These are phyloP conservation scores for Ceratorhiza oryzae-sativae DNA, from an alignment of 1,284 basidiomycete genomes.

Conservation along the genomic window DNA sequence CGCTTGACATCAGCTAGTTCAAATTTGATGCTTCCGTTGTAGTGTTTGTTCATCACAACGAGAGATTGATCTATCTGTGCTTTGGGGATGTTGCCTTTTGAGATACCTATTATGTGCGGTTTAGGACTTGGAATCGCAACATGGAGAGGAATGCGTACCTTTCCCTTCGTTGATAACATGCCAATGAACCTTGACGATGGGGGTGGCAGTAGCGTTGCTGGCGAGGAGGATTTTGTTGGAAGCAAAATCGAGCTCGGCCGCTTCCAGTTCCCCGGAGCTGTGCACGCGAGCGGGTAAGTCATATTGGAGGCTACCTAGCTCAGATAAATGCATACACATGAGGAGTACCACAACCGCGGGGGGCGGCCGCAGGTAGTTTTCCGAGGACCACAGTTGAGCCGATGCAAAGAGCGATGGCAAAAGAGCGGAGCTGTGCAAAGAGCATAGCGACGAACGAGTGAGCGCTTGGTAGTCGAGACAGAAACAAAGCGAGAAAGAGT, in stretches of 20 bases:
- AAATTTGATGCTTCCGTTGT: conserved; percentile 1
- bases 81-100: conserved; percentile 15
- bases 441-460: conserved; percentile 2
- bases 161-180: conserved; percentile 19
- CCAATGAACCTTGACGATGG: conserved; percentile 7
- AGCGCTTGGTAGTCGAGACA: neutral
- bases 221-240: neutral
- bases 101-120: neutral
- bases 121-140: neutral
- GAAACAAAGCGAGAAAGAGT: neutral
- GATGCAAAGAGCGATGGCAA: conserved; percentile 14
- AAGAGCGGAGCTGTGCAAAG: conserved; percentile 6
- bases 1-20: neutral
- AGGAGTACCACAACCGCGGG: conserved; percentile 3
- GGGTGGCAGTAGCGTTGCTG: neutral
- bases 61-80: conserved; percentile 5
- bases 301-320: neutral
- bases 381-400: neutral
- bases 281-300: neutral
- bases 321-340: neutral
- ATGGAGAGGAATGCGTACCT: neutral
- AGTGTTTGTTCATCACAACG: conserved; percentile 12
- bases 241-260: conserved; percentile 3
- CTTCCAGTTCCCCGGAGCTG: conserved; percentile 3
- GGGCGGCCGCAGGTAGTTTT: neutral